Evolutionary conservation across 2,329 filamentous ascomycete species (phyloP).

Genomic region (Fusarium hainanense): DNA sequence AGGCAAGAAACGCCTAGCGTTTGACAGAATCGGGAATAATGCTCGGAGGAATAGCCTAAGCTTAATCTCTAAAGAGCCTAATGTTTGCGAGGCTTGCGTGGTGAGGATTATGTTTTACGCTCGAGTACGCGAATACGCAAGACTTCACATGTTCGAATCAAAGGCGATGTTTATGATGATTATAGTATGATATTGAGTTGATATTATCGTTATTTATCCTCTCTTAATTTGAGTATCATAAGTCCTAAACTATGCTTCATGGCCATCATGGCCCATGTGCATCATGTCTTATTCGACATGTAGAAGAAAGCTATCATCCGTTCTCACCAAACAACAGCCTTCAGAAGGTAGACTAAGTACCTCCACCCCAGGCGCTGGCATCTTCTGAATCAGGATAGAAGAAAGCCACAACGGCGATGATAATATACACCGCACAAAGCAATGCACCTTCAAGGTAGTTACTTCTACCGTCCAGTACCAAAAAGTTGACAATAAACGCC

Average conservation of each 20-base stretch:
- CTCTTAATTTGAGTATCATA: constrained; percentile 4
- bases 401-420: constrained; percentile 74
- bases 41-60: neutral
- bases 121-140: neutral
- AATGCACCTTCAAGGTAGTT: constrained; percentile 87
- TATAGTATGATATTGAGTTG: neutral
- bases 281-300: neutral
- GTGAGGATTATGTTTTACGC: neutral
- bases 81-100: neutral
- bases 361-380: constrained; percentile 55
- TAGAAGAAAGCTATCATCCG: neutral
- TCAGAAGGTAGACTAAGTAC: constrained; percentile 5
- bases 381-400: constrained; percentile 69
- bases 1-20: neutral
- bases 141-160: neutral
- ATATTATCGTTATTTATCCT: neutral
- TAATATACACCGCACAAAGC: constrained; percentile 73
- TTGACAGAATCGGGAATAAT: neutral
- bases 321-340: constrained; percentile 15
- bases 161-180: neutral
- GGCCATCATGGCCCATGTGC: neutral
- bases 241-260: neutral
- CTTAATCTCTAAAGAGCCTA: neutral
- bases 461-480: constrained; percentile 85
- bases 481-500: constrained; percentile 87